Conservation (phyloP, 495 filamentous ascomycete genomes). For the Cercophora newfieldiana region DNA sequence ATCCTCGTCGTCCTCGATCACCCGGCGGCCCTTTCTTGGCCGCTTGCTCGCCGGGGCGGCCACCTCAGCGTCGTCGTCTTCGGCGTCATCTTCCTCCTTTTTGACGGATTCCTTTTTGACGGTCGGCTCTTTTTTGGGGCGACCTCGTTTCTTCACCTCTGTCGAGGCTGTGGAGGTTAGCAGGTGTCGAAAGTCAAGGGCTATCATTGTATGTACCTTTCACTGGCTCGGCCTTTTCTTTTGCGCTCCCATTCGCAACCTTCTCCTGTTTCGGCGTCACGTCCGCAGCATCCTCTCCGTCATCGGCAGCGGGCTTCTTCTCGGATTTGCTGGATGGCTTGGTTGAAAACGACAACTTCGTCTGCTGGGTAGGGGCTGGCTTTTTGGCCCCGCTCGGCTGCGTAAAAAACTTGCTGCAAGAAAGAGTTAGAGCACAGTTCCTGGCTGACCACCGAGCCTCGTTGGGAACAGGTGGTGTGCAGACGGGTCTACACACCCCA, state of each 20-base stretch:
- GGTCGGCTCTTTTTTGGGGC: constrained; percentile 10
- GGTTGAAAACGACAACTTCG: constrained; percentile 67
- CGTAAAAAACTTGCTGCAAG: constrained; percentile 71
- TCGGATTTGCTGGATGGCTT: constrained; percentile 34
- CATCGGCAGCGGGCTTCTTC: constrained; percentile 18
- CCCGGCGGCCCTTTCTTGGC: constrained; percentile 40
- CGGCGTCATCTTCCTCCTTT: constrained; percentile 29
- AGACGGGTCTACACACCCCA: constrained; percentile 66
- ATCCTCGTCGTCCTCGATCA: constrained; percentile 47
- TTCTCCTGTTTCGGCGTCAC: constrained; percentile 28
- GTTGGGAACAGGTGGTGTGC: constrained; percentile 1
- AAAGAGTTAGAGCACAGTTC: neutral
- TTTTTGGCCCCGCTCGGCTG: constrained; percentile 53
- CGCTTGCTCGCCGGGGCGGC: constrained; percentile 58
- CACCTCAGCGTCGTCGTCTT: constrained; percentile 46
- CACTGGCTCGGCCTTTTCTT: constrained; percentile 31
- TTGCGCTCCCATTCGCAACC: constrained; percentile 27
- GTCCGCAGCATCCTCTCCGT: constrained; percentile 29
- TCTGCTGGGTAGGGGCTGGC: constrained; percentile 65
- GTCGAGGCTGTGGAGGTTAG: constrained; percentile 6
- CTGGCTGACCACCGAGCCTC: neutral
- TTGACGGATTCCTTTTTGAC: constrained; percentile 2
- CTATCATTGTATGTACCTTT: constrained; percentile 29
- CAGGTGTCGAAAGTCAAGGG: neutral
- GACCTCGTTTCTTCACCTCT: constrained; percentile 44